These are phyloP conservation scores for Aurantiochytrium sp. DNA, from an alignment of 108 stramenopile genomes.

Conservation along the genomic window DNA sequence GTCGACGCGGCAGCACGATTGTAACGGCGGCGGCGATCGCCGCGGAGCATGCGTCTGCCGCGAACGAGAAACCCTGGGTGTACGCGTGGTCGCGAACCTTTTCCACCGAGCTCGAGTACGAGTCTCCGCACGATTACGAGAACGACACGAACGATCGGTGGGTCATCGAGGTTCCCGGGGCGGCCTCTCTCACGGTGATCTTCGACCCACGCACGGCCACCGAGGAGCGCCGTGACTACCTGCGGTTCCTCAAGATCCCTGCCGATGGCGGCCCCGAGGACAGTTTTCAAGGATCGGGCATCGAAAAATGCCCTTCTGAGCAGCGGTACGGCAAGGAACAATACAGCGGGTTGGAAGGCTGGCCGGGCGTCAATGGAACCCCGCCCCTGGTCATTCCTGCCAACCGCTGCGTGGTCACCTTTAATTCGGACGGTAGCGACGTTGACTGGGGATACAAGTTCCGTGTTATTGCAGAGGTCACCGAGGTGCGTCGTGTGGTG, in stretches of 20 bases:
- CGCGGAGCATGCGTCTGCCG: background rate
- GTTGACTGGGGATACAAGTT: background rate
- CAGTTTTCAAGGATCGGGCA: background rate
- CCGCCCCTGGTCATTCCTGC: background rate
- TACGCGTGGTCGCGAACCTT: background rate
- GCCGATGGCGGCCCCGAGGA: background rate
- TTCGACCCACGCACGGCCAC: background rate
- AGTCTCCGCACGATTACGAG: background rate
- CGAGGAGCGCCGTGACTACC: background rate
- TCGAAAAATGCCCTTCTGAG: background rate
- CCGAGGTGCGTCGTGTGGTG: background rate
- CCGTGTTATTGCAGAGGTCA: background rate
- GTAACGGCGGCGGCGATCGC: conserved; percentile 1
- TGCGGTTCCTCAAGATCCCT: background rate
- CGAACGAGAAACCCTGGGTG: background rate
- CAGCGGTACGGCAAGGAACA: background rate
- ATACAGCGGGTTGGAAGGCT: background rate
- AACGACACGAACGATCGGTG: background rate
- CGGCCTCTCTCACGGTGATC: background rate
- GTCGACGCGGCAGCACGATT: background rate
- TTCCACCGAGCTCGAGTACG: background rate
- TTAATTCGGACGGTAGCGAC: background rate
- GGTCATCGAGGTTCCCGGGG: background rate
- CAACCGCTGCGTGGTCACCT: background rate
- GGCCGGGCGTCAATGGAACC: background rate